These are phyloP conservation scores for Tulasnella sp. DNA, from an alignment of 768 basidiomycete genomes.

Conservation along the genomic window DNA sequence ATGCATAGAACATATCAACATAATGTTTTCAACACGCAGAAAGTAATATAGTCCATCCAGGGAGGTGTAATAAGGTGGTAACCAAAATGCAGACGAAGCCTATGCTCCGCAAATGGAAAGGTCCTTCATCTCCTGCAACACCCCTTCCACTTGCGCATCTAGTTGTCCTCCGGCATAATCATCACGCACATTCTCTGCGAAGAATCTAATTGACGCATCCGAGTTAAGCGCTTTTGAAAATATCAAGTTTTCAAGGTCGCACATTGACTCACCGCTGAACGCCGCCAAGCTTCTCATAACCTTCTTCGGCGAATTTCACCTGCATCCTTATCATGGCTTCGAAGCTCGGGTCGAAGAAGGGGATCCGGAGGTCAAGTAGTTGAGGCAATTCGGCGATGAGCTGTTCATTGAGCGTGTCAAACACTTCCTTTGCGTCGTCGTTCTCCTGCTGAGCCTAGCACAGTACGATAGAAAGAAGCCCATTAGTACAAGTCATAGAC, in stretches of 20 bases:
- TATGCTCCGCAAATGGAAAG: slow-evolving; percentile 73
- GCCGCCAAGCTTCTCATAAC: slow-evolving; percentile 91
- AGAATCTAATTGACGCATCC: slow-evolving; percentile 46
- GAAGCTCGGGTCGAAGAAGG: slow-evolving; percentile 97
- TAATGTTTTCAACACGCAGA: neutral
- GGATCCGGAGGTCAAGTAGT: slow-evolving; percentile 86
- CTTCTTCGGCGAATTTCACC: slow-evolving; percentile 94
- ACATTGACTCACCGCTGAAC: slow-evolving; percentile 60
- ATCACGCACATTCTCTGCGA: slow-evolving; percentile 79
- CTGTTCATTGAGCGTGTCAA: slow-evolving; percentile 85
- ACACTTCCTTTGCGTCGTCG: slow-evolving; percentile 90
- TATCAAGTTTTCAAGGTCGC: neutral
- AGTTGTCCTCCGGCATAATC: slow-evolving; percentile 96
- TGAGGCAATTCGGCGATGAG: slow-evolving; percentile 85
- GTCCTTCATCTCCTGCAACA: slow-evolving; percentile 95
- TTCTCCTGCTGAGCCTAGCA: slow-evolving; percentile 84
- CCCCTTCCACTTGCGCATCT: slow-evolving; percentile 92
- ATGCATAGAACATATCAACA: neutral
- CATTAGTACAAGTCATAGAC: neutral
- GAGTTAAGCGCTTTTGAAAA: neutral
- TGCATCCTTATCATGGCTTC: slow-evolving; percentile 99
- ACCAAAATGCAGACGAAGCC: neutral
- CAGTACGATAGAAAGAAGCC: neutral
- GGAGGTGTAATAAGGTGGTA: neutral
- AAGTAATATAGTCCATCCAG: neutral